Evolutionary conservation across 257 asterid species (phyloP), one percentile per base, ranked within the genome.

Genomic region (Leptodermis oblonga): DNA sequence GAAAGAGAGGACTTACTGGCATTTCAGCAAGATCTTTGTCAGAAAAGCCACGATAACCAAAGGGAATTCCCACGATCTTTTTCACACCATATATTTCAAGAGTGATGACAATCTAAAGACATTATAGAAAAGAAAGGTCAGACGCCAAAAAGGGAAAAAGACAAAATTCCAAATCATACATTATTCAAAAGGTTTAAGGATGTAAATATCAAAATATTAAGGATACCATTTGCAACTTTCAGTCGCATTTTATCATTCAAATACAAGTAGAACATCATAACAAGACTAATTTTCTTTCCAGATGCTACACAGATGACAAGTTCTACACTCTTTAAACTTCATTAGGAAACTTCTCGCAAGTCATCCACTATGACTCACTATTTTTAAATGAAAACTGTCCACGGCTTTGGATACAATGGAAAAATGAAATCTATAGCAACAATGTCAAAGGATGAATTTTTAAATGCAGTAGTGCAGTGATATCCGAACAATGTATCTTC

Each of bases 1-100:
- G 58, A 22, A 56, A 74, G 59, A 67, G 70, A 61, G 65, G 74
- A 88, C 97, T 79, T 76, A 88, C 88, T 36, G 82, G 86, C 86
- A 84, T 87, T 84, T 91, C 97, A 56, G 82, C 72, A 75, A 87
- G 85, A 55, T 67, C 86, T 60, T 61, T 62, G 70, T 91, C 95
- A 26, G 90, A 76, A 83, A 91, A 91, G 28, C 97, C 97, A 67
- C 97, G 99, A 80, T 93, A 93, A 41, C 99, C 99, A 76, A 82
- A 93, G 31, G 97, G 97, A 76, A 93, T 90, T 73, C 97, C 97
- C 20, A 82, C 86, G 22, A 90, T 87, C 86, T 85, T 79, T 71
- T 85, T 88, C 79, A 87, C 96, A 26, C 97, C 97, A 80, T 93
- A 90, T 68, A 88, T 87, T 84, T 88, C 95, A 70, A 90, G 97